Percentiles rank a stretch among this genome's conserved stretches.
phyloP scores from a whole-genome alignment of 1,139 yeast species.

The Sporopachydermia cereana region DNA sequence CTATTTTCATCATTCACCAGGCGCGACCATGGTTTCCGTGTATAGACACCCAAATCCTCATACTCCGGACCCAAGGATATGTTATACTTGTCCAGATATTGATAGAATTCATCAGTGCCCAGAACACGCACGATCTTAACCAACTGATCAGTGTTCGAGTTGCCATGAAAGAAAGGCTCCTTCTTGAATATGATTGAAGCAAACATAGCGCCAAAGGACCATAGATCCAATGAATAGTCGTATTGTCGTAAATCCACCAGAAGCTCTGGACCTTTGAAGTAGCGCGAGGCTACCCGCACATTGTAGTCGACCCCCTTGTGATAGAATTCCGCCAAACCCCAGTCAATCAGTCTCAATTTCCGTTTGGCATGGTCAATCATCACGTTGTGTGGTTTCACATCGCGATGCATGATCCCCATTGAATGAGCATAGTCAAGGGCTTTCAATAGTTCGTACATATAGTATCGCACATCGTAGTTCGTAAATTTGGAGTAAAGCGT shows the following conservation, averaged over 20 bases:
- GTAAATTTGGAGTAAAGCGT: constrained; percentile 83
- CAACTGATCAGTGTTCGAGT: constrained; percentile 89
- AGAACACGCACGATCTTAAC: constrained; percentile 89
- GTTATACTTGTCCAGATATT: constrained; percentile 65
- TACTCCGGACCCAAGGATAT: constrained; percentile 71
- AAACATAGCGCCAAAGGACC: constrained; percentile 96
- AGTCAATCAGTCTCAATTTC: constrained; percentile 76
- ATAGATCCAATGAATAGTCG: constrained; percentile 88
- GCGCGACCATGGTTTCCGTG: constrained; percentile 79
- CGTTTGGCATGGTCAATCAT: constrained; percentile 87
- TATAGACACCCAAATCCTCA: constrained; percentile 70
- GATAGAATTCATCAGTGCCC: constrained; percentile 77
- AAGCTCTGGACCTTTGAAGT: constrained; percentile 95
- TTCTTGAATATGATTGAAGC: constrained; percentile 95
- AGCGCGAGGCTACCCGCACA: constrained; percentile 95
- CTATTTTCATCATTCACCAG: constrained; percentile 68
- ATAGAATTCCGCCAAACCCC: constrained; percentile 98
- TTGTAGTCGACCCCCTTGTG: constrained; percentile 92
- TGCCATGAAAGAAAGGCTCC: constrained; percentile 97
- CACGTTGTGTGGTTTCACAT: constrained; percentile 96
- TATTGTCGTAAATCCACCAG: constrained; percentile 88
- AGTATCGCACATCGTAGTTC: constrained; percentile 72
- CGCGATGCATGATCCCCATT: constrained; percentile 98
- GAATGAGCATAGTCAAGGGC: constrained; percentile 94
- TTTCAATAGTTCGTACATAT: constrained; percentile 76